These are phyloP conservation scores for Penicillium antarcticum DNA, from an alignment of 495 filamentous ascomycete species.

Conservation along the genomic window DNA sequence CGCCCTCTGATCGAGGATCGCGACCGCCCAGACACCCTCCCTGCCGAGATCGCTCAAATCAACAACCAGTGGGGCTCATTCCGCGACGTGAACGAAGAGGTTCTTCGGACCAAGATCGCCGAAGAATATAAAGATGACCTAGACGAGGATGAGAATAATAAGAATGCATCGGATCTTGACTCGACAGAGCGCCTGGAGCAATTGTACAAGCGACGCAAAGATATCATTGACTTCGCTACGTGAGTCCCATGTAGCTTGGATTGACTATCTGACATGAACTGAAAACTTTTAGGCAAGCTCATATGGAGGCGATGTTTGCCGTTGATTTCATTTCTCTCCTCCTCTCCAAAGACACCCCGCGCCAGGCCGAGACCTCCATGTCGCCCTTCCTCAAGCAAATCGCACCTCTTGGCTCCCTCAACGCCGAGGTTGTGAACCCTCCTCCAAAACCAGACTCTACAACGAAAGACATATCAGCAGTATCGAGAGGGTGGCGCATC, in stretches of 20 bases:
- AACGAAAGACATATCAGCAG: slow-evolving; percentile 49
- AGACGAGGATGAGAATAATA: slow-evolving; percentile 33
- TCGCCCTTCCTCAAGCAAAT: slow-evolving; percentile 63
- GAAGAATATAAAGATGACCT: slow-evolving; percentile 41
- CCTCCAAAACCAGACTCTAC: slow-evolving; percentile 50
- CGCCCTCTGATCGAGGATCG: slow-evolving; percentile 55
- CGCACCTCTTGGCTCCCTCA: slow-evolving; percentile 71
- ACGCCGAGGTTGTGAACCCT: slow-evolving; percentile 63
- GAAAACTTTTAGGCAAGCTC: slow-evolving; percentile 49
- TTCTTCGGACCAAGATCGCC: slow-evolving; percentile 57
- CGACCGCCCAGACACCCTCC: slow-evolving; percentile 56
- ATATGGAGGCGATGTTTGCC: slow-evolving; percentile 61
- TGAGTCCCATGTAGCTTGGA: slow-evolving; percentile 17
- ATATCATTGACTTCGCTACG: slow-evolving; percentile 44
- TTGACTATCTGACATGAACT: not conserved
- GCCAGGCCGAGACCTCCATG: slow-evolving; percentile 64
- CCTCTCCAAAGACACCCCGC: slow-evolving; percentile 70
- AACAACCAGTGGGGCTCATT: slow-evolving; percentile 73
- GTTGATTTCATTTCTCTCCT: slow-evolving; percentile 85
- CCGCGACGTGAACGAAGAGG: slow-evolving; percentile 61
- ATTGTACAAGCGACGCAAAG: slow-evolving; percentile 42
- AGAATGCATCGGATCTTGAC: slow-evolving; percentile 28
- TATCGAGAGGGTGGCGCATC: slow-evolving; percentile 76
- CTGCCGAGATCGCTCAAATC: slow-evolving; percentile 71
- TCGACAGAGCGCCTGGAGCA: slow-evolving; percentile 38